phyloP scores from a whole-genome alignment of 2,329 filamentous ascomycete species.

The Curvularia sp. region DNA sequence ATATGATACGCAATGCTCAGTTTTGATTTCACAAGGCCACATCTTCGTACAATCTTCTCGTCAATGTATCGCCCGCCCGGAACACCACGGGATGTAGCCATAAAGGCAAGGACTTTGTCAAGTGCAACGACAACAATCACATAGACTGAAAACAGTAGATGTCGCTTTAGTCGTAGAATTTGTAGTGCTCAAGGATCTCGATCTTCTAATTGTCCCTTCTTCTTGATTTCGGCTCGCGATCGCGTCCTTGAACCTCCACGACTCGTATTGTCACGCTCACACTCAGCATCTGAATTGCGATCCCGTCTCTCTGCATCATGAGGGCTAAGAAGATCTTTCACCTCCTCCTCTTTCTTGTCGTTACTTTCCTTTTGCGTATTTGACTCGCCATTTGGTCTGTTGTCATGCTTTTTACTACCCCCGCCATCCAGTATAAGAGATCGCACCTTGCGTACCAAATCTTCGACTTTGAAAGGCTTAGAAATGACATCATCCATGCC shows the following conservation, averaged over 20 bases:
- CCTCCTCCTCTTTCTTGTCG: neutral
- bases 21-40: neutral
- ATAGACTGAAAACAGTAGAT: neutral
- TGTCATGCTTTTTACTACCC: constrained; percentile 14
- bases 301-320: constrained; percentile 1
- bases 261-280: constrained; percentile 9
- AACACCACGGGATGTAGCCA: constrained; percentile 17
- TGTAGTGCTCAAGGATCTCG: neutral
- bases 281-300: neutral
- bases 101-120: neutral
- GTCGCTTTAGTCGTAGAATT: neutral
- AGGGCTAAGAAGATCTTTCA: neutral
- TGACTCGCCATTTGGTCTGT: constrained; percentile 4
- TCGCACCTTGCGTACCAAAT: constrained; percentile 42
- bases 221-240: constrained; percentile 1
- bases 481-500: constrained; percentile 52
- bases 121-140: neutral
- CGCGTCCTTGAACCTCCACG: constrained; percentile 19
- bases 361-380: neutral
- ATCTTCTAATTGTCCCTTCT: neutral
- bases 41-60: neutral
- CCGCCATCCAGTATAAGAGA: constrained; percentile 25
- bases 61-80: neutral
- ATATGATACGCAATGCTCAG: neutral
- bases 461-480: constrained; percentile 51